Base-by-base conservation (phyloP, 495 filamentous ascomycete species). In the Oidiodendron maius region DNA sequence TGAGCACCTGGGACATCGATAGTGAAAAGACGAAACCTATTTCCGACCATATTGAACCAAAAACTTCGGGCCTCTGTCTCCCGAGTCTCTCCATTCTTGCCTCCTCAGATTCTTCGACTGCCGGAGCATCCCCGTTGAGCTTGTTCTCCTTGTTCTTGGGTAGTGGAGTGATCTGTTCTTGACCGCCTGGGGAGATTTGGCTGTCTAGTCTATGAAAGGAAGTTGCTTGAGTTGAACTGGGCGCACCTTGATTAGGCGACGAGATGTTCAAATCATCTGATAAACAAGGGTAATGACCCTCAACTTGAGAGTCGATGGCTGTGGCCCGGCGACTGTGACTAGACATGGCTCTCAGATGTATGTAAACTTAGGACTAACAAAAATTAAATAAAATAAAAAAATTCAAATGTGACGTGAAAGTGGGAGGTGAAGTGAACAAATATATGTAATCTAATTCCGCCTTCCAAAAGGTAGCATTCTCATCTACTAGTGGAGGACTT, bases 11-110 rank as follows among this genome's bases (percentile, higher is more conserved):
- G 24, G 86, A 89, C 67, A 86, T 79, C 20, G 83, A 69, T 32
- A 93, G 72, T 0, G 85, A 83, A 52, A 84, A 78, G 59, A 81
- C 78, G 56, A 93, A 95, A 3, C 78, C 74, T 15, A 82, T 54
- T 59, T 94, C 89, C 2, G 74, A 63, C 64, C 76, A 77, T 25
- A 70, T 49, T 22, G 74, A 77, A 9, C 64, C 54, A 57, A 95
- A 91, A n/a, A 61, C 65, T 8, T 72, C 70, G 2, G 89, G 89
- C 37, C 89, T 69, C 52, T 89, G 71, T 44, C 84, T 74, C 25
- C 87, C 89, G 0, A 93, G 68, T 10, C 74, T 71, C 44, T 89
- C 85, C 43, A 91, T 67, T 26, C 68, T 65, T 15, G 64, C 53
- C 41, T 64, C 50, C n/a, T 38, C 12, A 12, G 55, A 56, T 47